Percentiles rank a stretch among this genome's conserved stretches.
Evolutionary conservation across 768 basidiomycete genomes (phyloP).

Genomic region (Porphyrellus cyaneotinctus): DNA sequence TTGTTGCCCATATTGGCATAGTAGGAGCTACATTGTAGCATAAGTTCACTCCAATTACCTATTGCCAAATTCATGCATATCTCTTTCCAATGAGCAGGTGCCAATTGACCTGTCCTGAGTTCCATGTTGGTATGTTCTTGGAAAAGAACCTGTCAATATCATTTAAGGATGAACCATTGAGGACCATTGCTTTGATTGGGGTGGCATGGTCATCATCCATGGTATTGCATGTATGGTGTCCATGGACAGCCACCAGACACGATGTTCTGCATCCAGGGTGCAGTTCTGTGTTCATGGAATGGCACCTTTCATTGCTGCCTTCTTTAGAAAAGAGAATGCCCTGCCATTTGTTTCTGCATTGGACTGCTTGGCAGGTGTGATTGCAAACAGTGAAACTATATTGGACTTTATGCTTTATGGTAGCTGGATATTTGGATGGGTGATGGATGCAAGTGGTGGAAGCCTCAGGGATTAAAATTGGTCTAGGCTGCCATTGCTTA

Average conservation of each 20-base stretch:
- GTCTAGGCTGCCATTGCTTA: too few relatives aligned
- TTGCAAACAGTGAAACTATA: neutral
- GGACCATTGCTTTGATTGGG: neutral
- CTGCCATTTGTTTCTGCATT: neutral
- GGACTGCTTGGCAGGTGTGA: neutral
- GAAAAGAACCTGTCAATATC: neutral
- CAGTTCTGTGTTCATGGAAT: neutral
- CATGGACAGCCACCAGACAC: neutral
- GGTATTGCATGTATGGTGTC: neutral
- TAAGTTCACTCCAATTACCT: too few relatives aligned
- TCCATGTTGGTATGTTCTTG: neutral
- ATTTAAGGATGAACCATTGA: neutral
- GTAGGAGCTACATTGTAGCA: too few relatives aligned
- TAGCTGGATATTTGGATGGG: too few relatives aligned
- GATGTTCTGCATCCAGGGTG: neutral
- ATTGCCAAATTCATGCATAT: too few relatives aligned
- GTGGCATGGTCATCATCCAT: neutral
- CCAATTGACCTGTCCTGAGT: neutral
- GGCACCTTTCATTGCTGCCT: neutral
- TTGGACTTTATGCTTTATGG: neutral
- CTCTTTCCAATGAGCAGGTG: neutral
- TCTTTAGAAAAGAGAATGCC: neutral
- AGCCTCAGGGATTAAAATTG: too few relatives aligned
- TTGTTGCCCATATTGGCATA: too few relatives aligned
- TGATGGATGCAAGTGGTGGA: too few relatives aligned